Conservation (phyloP, 2,329 filamentous ascomycete genomes). For the Fusarium compactum region DNA sequence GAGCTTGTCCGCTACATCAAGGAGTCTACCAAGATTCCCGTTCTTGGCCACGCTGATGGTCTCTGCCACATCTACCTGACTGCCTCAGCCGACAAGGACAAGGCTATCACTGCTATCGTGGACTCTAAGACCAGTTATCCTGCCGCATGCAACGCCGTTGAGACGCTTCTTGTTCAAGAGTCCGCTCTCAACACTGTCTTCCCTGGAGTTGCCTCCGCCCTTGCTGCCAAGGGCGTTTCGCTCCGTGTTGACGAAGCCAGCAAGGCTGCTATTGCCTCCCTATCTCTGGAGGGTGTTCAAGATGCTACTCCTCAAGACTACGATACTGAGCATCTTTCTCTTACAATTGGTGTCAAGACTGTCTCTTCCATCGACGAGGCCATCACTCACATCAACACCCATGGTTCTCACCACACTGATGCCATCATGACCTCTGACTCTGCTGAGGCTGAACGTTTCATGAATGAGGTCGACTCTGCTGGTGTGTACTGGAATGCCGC, state of each 20-base stretch:
- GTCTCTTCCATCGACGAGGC: constrained; percentile 77
- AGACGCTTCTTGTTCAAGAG: constrained; percentile 88
- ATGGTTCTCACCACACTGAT: constrained; percentile 96
- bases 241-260: constrained; percentile 82
- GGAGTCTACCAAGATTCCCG: constrained; percentile 89
- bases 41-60: constrained; percentile 95
- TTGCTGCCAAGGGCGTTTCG: constrained; percentile 81
- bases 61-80: constrained; percentile 90
- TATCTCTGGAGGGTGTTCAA: constrained; percentile 65
- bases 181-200: constrained; percentile 75
- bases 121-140: constrained; percentile 96
- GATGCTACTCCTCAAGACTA: constrained; percentile 79
- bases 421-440: constrained; percentile 81
- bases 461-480: constrained; percentile 86
- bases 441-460: constrained; percentile 81
- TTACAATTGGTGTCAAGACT: constrained; percentile 85
- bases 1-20: constrained; percentile 93
- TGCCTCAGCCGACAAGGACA: constrained; percentile 76
- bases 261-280: constrained; percentile 70
- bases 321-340: constrained; percentile 88
- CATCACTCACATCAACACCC: constrained; percentile 88
- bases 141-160: constrained; percentile 94
- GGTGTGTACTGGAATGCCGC: constrained; percentile 98
- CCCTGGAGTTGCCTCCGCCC: constrained; percentile 77
- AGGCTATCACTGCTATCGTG: constrained; percentile 81